Conservation (phyloP, 441 rosid species). For the Breynia disticha region DNA sequence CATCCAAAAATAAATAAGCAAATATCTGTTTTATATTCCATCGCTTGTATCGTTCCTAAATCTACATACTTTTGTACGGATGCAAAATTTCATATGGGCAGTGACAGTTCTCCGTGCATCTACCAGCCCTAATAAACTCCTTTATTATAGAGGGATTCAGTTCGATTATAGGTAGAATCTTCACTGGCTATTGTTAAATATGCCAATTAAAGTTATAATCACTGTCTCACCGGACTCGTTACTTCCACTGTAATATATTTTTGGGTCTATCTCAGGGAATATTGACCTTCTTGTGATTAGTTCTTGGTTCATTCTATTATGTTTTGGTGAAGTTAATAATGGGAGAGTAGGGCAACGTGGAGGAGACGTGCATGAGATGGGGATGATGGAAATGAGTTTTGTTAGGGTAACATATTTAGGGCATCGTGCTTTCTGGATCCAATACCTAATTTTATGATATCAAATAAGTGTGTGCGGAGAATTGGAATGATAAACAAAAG, state of each 20-base stretch:
- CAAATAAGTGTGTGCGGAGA: not conserved
- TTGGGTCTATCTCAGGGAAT: too few relatives aligned
- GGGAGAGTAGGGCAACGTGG: conserved; percentile 37
- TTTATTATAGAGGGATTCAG: not conserved
- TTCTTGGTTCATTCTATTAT: not conserved
- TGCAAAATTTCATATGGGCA: too few relatives aligned
- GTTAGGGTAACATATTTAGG: not conserved
- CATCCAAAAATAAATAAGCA: conserved; percentile 39
- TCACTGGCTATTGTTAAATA: not conserved
- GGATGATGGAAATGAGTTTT: conserved; percentile 8
- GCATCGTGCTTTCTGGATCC: conserved; percentile 39
- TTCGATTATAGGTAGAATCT: not conserved
- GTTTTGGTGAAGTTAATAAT: conserved; percentile 2
- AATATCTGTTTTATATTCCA: not conserved
- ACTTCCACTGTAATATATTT: too few relatives aligned
- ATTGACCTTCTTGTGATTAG: conserved; percentile 21
- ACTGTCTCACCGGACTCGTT: too few relatives aligned
- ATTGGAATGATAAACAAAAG: conserved; percentile 1
- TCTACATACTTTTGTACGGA: too few relatives aligned
- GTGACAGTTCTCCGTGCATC: too few relatives aligned
- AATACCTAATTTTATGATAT: conserved; percentile 11
- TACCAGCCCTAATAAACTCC: not conserved
- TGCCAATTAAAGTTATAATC: too few relatives aligned
- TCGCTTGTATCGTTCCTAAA: not conserved
- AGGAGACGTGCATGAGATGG: conserved; percentile 75